These are phyloP conservation scores for Zygosaccharomyces gambellarensis DNA, from an alignment of 805 yeast genomes.

Conservation along the genomic window DNA sequence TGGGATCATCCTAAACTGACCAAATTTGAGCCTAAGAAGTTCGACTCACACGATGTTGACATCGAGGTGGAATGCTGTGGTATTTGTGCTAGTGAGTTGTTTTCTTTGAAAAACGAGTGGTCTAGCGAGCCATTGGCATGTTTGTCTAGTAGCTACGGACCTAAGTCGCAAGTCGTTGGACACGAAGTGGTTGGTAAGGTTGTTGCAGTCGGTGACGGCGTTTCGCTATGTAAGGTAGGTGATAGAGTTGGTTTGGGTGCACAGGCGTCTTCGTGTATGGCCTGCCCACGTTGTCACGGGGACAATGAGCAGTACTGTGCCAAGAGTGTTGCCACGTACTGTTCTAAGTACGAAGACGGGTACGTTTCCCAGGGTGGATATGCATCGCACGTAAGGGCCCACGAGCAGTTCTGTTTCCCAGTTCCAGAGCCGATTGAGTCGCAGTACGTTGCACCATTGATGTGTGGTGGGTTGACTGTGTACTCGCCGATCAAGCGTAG, in stretches of 20 bases:
- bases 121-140: conserved; percentile 14
- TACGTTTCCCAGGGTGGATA: conserved; percentile 30
- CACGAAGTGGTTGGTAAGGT: conserved; percentile 65
- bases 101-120: conserved; percentile 26
- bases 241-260: conserved; percentile 83
- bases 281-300: conserved; percentile 54
- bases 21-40: conserved; percentile 45
- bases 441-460: conserved; percentile 46
- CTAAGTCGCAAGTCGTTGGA: conserved; percentile 49
- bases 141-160: conserved; percentile 12
- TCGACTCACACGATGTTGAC: conserved; percentile 46
- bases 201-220: conserved; percentile 53
- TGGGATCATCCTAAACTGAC: conserved; percentile 55
- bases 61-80: conserved; percentile 59
- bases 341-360: conserved; percentile 29
- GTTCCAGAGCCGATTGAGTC: conserved; percentile 45
- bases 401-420: conserved; percentile 40
- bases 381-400: conserved; percentile 16
- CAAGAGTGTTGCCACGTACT: conserved; percentile 46
- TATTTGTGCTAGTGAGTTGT: conserved; percentile 58
- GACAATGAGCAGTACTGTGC: conserved; percentile 57
- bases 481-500: conserved; percentile 42
- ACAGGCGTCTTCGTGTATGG: conserved; percentile 52
- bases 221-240: conserved; percentile 52
- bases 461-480: conserved; percentile 55